Base-by-base conservation (phyloP, 2,329 filamentous ascomycete genomes). In the Aspergillus japonicus region DNA sequence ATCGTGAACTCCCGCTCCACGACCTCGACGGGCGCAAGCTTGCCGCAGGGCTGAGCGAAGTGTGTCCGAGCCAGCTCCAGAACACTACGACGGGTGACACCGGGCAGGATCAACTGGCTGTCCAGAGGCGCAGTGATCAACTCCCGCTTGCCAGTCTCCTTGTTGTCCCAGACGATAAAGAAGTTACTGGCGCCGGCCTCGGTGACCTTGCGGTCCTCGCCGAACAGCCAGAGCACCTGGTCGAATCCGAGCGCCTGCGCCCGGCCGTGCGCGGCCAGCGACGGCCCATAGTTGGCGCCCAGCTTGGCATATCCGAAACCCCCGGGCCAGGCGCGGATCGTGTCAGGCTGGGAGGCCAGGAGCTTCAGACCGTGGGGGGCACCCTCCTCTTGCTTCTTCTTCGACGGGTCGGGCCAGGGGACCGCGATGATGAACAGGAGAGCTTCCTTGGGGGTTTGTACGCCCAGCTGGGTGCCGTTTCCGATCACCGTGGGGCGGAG, bases 141-240 rank as follows among this genome's bases (percentile, higher is more conserved):
- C 80, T 95, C 83, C 24, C 84, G 71, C 68, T 81, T 83, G 7
- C 84, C 87, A 0, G 74, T 77, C 67, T 88, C 84, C 72, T 82
- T 68, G 58, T 74, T 73, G 47, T 70, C 84, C 90, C 89, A 92
- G 12, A 96, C 81, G 7, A 96, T 82, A 71, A 97, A 96, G 79
- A 96, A 96, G 78, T 97, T 97, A 70, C 87, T 91, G 12, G 92
- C 93, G 4, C 93, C 93, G 2, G 93, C 93, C 80, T 97, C 93
- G 2, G 93, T 97, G 64, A 96, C 92, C 72, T 86, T 85, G 55
- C 85, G 85, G 67, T 94, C 83, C 47, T 85, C 76, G 1, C 92
- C 92, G 70, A 96, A 95, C 54, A 97, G 83, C 93, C 93, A 97
- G n/a, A 97, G 84, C 58, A 97, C 89, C 82, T 97, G 94, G 71